Conservation (phyloP, 176 grass and related monocot species). For the Zoysia japonica region DNA sequence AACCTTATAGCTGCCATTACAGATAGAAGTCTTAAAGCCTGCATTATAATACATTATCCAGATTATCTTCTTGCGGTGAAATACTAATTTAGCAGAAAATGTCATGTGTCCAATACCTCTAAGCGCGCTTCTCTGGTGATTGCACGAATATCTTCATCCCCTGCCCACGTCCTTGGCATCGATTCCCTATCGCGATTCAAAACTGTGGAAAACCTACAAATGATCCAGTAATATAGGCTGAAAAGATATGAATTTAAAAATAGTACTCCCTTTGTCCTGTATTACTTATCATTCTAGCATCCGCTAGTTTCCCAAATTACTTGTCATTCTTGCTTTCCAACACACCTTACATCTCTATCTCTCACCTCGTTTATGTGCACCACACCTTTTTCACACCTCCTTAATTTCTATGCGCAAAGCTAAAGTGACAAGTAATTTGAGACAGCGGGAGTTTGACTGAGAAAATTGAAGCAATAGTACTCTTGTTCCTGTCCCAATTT, state of each 20-base stretch:
- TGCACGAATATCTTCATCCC: conserved; percentile 70
- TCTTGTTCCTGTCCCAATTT: not conserved
- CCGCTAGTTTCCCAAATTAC: no score
- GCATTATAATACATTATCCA: conserved; percentile 38
- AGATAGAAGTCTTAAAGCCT: conserved; percentile 86
- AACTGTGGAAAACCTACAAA: conserved; percentile 76
- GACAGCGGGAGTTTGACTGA: not conserved
- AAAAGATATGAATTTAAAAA: conserved; percentile 20
- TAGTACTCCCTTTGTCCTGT: not conserved
- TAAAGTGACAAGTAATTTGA: no score
- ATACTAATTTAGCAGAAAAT: conserved; percentile 15
- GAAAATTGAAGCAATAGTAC: not conserved
- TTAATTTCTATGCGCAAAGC: no score
- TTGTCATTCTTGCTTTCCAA: no score
- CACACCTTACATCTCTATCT: no score
- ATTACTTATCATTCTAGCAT: no score
- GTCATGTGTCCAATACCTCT: conserved; percentile 44
- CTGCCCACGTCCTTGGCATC: conserved; percentile 82
- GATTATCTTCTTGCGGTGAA: conserved; percentile 22
- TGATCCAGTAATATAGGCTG: conserved; percentile 15
- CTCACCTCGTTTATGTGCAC: no score
- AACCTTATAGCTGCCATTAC: conserved; percentile 63
- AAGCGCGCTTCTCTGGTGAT: conserved; percentile 84
- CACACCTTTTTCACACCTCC: no score
- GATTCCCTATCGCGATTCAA: conserved; percentile 73